Conservation (phyloP, 2,329 filamentous ascomycete species). For the Epichloe glyceriae region DNA sequence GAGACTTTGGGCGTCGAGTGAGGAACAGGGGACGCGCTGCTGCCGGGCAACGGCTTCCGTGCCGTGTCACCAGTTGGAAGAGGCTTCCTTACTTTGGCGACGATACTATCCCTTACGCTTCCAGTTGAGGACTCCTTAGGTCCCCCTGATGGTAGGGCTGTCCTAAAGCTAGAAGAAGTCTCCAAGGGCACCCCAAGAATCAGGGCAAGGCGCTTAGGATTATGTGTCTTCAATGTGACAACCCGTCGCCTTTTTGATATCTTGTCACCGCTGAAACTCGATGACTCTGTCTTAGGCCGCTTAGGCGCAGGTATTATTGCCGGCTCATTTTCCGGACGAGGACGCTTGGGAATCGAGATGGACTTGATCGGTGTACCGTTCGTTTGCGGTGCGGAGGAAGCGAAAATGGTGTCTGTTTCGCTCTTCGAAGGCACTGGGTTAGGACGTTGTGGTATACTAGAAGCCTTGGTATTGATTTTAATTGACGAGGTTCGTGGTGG, state of each 20-base stretch:
- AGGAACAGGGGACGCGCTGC: slow-evolving; percentile 12
- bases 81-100: slow-evolving; percentile 24
- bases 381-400: slow-evolving; percentile 1
- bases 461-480: slow-evolving; percentile 25
- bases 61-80: slow-evolving; percentile 18
- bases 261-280: slow-evolving; percentile 11
- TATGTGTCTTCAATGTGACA: slow-evolving; percentile 24
- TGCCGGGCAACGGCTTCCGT: slow-evolving; percentile 22
- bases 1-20: slow-evolving; percentile 16
- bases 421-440: neutral
- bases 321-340: slow-evolving; percentile 24
- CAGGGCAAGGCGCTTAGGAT: slow-evolving; percentile 21
- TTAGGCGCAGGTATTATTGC: slow-evolving; percentile 23
- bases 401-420: slow-evolving; percentile 2
- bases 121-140: slow-evolving; percentile 15
- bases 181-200: slow-evolving; percentile 19
- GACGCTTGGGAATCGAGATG: slow-evolving; percentile 18
- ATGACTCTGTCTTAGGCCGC: slow-evolving; percentile 21
- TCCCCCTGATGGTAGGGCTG: slow-evolving; percentile 20
- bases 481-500: slow-evolving; percentile 23
- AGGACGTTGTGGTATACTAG: slow-evolving; percentile 11
- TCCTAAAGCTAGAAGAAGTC: slow-evolving; percentile 13
- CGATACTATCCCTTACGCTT: slow-evolving; percentile 17
- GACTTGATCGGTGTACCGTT: slow-evolving; percentile 8
- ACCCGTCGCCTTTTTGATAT: slow-evolving; percentile 19